Evolutionary conservation across 495 filamentous ascomycete species (phyloP).

Genomic region (Trichoderma virens): DNA sequence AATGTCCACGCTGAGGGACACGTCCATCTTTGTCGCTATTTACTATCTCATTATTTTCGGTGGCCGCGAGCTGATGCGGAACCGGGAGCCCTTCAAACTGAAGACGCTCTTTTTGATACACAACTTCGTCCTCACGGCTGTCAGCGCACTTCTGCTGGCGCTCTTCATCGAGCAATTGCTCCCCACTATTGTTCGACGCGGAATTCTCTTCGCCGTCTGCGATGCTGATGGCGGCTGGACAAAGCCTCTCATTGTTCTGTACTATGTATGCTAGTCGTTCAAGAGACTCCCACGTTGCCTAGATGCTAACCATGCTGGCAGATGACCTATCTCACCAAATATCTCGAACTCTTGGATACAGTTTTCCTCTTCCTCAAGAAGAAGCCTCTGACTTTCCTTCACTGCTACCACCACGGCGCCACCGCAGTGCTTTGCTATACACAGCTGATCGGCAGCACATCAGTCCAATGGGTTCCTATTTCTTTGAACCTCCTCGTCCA

Average conservation of each 20-base stretch:
- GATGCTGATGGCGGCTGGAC: conserved; percentile 68
- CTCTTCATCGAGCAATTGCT: conserved; percentile 70
- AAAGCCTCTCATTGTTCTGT: conserved; percentile 62
- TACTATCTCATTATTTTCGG: conserved; percentile 74
- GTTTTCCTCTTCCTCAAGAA: conserved; percentile 81
- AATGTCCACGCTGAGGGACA: conserved; percentile 62
- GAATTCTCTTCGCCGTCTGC: conserved; percentile 69
- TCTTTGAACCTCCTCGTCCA: conserved; percentile 63
- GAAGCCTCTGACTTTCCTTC: conserved; percentile 80
- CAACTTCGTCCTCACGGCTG: conserved; percentile 69
- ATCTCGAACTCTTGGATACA: conserved; percentile 73
- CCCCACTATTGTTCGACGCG: conserved; percentile 56
- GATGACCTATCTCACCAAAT: conserved; percentile 60
- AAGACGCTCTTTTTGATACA: conserved; percentile 66
- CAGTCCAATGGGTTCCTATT: conserved; percentile 72
- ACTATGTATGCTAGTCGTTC: conserved; percentile 50
- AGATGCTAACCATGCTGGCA: conserved; percentile 32
- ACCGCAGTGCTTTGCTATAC: conserved; percentile 81
- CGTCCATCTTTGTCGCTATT: conserved; percentile 51
- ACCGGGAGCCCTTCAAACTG: conserved; percentile 58
- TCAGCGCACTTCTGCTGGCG: conserved; percentile 56
- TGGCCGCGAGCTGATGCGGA: conserved; percentile 66
- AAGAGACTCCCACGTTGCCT: neutral
- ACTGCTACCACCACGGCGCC: conserved; percentile 80
- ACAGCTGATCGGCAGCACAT: conserved; percentile 66